These are phyloP conservation scores for Carpinus fangiana DNA, from an alignment of 306 rosid genomes.

Conservation along the genomic window DNA sequence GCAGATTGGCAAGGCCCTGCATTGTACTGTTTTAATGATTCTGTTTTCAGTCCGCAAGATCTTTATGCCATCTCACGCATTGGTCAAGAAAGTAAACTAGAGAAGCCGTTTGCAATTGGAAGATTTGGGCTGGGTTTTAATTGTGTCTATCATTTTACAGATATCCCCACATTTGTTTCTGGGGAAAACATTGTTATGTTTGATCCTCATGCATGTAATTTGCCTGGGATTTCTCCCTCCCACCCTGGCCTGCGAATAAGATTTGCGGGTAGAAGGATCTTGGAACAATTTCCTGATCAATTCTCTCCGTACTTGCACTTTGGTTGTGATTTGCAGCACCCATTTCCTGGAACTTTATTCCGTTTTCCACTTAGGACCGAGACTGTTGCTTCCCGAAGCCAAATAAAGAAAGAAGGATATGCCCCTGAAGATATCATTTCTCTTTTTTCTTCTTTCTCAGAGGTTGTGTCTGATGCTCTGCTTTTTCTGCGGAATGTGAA, in stretches of 20 bases:
- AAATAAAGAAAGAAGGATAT: conserved; percentile 88
- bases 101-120: conserved; percentile 95
- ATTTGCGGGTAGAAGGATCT: conserved; percentile 79
- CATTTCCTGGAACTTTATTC: conserved; percentile 91
- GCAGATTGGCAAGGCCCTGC: conserved; percentile 99
- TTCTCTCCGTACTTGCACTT: conserved; percentile 90
- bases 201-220: conserved; percentile 91
- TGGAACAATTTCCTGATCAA: conserved; percentile 98
- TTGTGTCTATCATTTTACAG: conserved; percentile 97
- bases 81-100: conserved; percentile 98
- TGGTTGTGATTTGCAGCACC: conserved; percentile 87
- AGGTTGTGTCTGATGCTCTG: conserved; percentile 83
- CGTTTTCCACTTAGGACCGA: conserved; percentile 93
- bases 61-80: conserved; percentile 99
- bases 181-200: conserved; percentile 95
- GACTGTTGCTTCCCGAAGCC: conserved; percentile 82
- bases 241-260: conserved; percentile 94
- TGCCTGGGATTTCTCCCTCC: conserved; percentile 98
- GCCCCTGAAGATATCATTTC: conserved; percentile 82
- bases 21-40: conserved; percentile 86
- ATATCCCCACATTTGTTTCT: conserved; percentile 91
- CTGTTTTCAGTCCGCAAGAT: conserved; percentile 91
- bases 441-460: conserved; percentile 74
- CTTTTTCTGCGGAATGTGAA: conserved; percentile 83
- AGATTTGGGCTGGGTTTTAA: conserved; percentile 98